phyloP scores from a whole-genome alignment of 805 yeast genomes.

The Kodamaea restingae region DNA sequence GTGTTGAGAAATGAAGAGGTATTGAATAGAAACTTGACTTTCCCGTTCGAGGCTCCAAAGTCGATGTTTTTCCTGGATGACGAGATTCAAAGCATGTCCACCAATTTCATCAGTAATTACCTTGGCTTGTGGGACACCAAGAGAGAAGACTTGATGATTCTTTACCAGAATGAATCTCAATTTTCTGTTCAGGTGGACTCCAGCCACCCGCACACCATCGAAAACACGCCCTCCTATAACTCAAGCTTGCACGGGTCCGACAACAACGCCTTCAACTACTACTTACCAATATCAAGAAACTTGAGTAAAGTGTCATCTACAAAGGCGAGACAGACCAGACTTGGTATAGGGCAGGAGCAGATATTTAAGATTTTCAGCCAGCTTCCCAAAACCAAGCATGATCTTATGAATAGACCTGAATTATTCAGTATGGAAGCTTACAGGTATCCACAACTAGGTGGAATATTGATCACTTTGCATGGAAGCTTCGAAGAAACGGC shows the following conservation, averaged over 20 bases:
- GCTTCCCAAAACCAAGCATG: slow-evolving; percentile 78
- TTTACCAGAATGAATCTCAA: slow-evolving; percentile 80
- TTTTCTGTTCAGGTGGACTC: slow-evolving; percentile 79
- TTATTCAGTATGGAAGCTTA: slow-evolving; percentile 75
- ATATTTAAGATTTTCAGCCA: slow-evolving; percentile 59
- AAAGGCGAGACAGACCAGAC: slow-evolving; percentile 52
- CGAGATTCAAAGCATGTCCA: slow-evolving; percentile 64
- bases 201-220: slow-evolving; percentile 50
- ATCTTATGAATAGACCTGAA: slow-evolving; percentile 56
- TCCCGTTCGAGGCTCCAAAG: slow-evolving; percentile 54
- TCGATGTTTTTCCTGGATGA: slow-evolving; percentile 78
- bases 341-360: slow-evolving; percentile 65
- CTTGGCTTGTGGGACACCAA: slow-evolving; percentile 78
- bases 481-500: slow-evolving; percentile 76
- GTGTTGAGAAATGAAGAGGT: slow-evolving; percentile 70
- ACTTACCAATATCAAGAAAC: slow-evolving; percentile 73
- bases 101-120: slow-evolving; percentile 74
- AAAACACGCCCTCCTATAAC: slow-evolving; percentile 9
- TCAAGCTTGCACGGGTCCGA: slow-evolving; percentile 6
- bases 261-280: slow-evolving; percentile 51
- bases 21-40: slow-evolving; percentile 45
- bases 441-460: slow-evolving; percentile 66
- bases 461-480: slow-evolving; percentile 74
- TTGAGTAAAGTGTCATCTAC: slow-evolving; percentile 56
- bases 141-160: slow-evolving; percentile 60